Base-by-base conservation (phyloP, 345 rosid species). In the Populus alba region DNA sequence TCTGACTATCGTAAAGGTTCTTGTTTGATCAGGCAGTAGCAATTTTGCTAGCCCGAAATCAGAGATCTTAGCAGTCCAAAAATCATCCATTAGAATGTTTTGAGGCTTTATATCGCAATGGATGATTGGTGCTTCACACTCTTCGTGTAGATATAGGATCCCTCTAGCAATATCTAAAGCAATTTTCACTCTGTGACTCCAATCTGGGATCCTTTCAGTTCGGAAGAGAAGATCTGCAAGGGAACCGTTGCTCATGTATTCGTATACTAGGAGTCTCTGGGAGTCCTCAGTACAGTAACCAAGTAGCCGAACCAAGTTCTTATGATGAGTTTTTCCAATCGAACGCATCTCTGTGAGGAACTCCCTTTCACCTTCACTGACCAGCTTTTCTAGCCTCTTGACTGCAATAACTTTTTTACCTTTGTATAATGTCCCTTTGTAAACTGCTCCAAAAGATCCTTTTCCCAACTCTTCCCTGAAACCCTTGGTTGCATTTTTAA, bases 31-130 rank as follows among this genome's bases (percentile, higher is more conserved):
- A 2, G 77, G 78, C 78, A 22, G 63, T 20, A 84, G 9, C 53
- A 81, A 22, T 70, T 84, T 84, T 23, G 84, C 83, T 2, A 84
- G 53, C 12, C 84, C 81, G 3, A 84, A 84, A 39, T 84, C 86
- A 0, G 84, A 76, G 2, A 84, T 75, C 74, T 84, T 84, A 0
- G 55, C 73, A 6, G 1, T 13, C 66, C 75, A 38, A 18, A 33
- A 74, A 15, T 80, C 81, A 38, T 66, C 78, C 81, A 83, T 72
- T 1, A 79, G 53, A 11, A 83, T 77, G 66, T 80, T 83, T 51
- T 83, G 81, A 0, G 81, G 86, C 41, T 83, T 77, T 33, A 80
- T 71, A 45, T 77, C 79, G 11, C 79, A 77, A 16, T 79, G 80
- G 29, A 82, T 82, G 49, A 79, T 79, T 4, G 74, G 77, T 0